A percentile compares a stretch with the other conserved stretches of the same genome.
These are phyloP conservation scores for Sclerotinia glacialis DNA, from an alignment of 2,329 filamentous ascomycete genomes.

Conservation along the genomic window DNA sequence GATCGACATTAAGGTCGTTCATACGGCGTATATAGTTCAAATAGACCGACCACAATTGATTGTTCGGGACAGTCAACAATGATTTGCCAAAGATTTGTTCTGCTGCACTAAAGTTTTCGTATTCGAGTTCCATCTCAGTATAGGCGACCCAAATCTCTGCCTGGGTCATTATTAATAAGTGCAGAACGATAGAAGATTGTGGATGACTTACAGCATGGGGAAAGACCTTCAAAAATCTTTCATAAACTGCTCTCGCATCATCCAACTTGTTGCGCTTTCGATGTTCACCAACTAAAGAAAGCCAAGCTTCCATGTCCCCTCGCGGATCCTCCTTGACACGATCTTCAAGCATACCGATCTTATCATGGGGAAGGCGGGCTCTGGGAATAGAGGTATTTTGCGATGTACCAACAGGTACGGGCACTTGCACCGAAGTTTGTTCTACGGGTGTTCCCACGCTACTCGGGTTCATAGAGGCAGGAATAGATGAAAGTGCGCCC, in stretches of 20 bases:
- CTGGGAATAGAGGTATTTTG: conserved; percentile 36
- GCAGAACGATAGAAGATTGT: conserved; percentile 19
- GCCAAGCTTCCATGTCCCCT: conserved; percentile 90
- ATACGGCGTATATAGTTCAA: conserved; percentile 91
- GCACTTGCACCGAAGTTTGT: conserved; percentile 34
- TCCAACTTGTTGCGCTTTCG: conserved; percentile 78
- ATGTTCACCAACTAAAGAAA: conserved; percentile 81
- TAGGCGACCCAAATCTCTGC: conserved; percentile 89
- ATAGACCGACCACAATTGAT: conserved; percentile 88
- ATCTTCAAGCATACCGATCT: conserved; percentile 64
- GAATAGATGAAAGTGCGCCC: conserved; percentile 28
- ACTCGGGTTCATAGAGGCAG: conserved; percentile 34
- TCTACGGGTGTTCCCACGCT: conserved; percentile 28
- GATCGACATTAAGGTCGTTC: conserved; percentile 81
- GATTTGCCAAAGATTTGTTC: conserved; percentile 82
- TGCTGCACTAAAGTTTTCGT: conserved; percentile 76
- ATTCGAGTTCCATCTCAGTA: conserved; percentile 82
- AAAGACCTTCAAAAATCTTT: conserved; percentile 83
- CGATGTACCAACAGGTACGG: conserved; percentile 28
- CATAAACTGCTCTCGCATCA: conserved; percentile 74
- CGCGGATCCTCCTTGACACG: conserved; percentile 89
- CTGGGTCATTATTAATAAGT: conserved; percentile 50
- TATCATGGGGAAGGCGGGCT: conserved; percentile 41
- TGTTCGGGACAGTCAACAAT: conserved; percentile 74
- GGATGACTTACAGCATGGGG: conserved; percentile 76